These are phyloP conservation scores for Baorangia bicolor DNA, from an alignment of 768 basidiomycete genomes.

Conservation along the genomic window DNA sequence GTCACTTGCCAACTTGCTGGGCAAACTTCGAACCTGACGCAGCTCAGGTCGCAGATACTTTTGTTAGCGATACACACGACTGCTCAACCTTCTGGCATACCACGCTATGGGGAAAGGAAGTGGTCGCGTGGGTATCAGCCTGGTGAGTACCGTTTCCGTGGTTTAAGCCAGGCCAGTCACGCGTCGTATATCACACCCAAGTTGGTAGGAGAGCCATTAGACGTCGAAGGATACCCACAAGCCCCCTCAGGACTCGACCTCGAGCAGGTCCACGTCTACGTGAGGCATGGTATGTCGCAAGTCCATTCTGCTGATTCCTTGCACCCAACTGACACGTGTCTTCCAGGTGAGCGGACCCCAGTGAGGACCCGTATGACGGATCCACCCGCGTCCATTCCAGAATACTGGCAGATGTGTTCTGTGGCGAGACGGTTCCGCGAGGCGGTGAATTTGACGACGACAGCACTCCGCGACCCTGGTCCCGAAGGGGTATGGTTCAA, in stretches of 20 bases:
- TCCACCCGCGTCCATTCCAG: conserved; percentile 63
- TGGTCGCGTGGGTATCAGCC: background rate
- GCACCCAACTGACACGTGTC: background rate
- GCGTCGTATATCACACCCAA: conserved; percentile 1
- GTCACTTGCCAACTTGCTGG: background rate
- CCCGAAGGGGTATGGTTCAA: conserved; percentile 37
- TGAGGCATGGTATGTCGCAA: conserved; percentile 62
- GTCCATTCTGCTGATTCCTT: background rate
- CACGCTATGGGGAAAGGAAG: background rate
- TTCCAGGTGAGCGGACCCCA: conserved; percentile 71
- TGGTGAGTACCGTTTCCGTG: conserved; percentile 11
- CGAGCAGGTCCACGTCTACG: conserved; percentile 73
- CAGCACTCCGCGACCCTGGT: conserved; percentile 2
- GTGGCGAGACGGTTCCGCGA: conserved; percentile 50
- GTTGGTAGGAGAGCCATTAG: conserved; percentile 46
- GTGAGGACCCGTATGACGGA: conserved; percentile 64
- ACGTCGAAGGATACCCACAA: conserved; percentile 59
- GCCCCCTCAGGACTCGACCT: conserved; percentile 55
- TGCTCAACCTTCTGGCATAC: background rate
- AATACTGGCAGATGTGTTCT: conserved; percentile 68
- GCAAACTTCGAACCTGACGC: background rate
- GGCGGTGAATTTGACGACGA: conserved; percentile 35
- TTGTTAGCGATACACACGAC: background rate
- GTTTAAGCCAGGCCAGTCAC: background rate
- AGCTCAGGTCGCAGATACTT: background rate